These are phyloP conservation scores for Naganishia albida DNA, from an alignment of 1,284 basidiomycete genomes.

Conservation along the genomic window DNA sequence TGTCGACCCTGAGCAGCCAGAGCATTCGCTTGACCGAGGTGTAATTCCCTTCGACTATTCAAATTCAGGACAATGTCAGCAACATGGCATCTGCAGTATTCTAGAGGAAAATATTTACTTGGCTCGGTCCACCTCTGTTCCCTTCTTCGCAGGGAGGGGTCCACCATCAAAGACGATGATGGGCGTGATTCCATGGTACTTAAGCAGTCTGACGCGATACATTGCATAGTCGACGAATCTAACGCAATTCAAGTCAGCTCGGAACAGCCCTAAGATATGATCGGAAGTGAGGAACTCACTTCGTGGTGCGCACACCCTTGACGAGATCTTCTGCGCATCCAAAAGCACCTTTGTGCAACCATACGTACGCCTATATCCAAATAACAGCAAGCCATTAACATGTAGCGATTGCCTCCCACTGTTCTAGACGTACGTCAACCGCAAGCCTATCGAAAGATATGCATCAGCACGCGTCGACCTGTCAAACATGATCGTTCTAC, in stretches of 20 bases:
- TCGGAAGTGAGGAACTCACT: conserved; percentile 60
- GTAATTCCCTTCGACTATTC: conserved; percentile 38
- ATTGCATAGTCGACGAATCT: conserved; percentile 98
- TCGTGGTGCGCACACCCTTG: conserved; percentile 75
- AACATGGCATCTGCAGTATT: too few relatives aligned
- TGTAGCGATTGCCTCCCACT: neutral
- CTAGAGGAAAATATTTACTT: conserved; percentile 40
- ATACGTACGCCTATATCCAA: conserved; percentile 73
- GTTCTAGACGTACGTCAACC: neutral
- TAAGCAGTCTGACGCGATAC: conserved; percentile 82
- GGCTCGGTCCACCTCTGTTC: conserved; percentile 81
- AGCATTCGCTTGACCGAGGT: conserved; percentile 65
- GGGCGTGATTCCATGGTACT: conserved; percentile 79
- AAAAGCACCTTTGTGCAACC: conserved; percentile 94
- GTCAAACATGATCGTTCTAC: conserved; percentile 12
- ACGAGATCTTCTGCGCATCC: conserved; percentile 89
- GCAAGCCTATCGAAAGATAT: neutral
- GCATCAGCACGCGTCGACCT: neutral
- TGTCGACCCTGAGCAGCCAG: conserved; percentile 75
- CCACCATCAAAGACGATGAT: conserved; percentile 98
- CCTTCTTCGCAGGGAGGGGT: conserved; percentile 87
- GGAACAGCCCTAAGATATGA: neutral
- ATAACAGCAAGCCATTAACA: conserved; percentile 36
- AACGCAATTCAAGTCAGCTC: conserved; percentile 6
- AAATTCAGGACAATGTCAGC: too few relatives aligned